phyloP scores from a whole-genome alignment of 208 protist genomes.

The Leishmania braziliensis region DNA sequence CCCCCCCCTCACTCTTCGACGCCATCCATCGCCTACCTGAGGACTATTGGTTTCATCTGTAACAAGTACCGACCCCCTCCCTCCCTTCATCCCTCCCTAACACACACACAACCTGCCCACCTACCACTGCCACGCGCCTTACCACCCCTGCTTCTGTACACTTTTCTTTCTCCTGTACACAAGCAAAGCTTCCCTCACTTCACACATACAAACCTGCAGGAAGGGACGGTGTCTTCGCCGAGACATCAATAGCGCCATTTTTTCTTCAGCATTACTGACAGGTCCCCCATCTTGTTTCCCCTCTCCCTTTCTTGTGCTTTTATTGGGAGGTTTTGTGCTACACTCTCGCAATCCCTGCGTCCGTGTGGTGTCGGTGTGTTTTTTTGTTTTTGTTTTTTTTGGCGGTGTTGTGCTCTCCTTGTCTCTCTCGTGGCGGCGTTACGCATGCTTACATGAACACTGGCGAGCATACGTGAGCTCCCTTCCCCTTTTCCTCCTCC shows the following conservation, averaged over 20 bases:
- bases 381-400: not conserved
- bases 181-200: not conserved
- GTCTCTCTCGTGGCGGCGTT: not conserved
- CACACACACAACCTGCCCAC: not conserved
- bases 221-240: not conserved
- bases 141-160: not conserved
- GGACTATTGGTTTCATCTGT: not conserved
- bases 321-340: not conserved
- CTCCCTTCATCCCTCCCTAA: not conserved
- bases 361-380: not conserved
- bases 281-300: not conserved
- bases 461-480: not conserved
- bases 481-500: not conserved
- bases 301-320: conserved; percentile 1
- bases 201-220: not conserved
- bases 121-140: not conserved
- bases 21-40: not conserved
- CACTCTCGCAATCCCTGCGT: not conserved
- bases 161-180: not conserved
- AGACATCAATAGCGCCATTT: not conserved
- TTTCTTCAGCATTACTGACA: not conserved
- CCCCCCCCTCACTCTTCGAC: not conserved
- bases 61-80: not conserved
- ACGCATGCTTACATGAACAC: not conserved
- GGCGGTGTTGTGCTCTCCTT: not conserved